Percentiles rank a stretch among this genome's conserved stretches.
phyloP scores from a whole-genome alignment of 2,329 filamentous ascomycete genomes.

The Penicillium decumbens region DNA sequence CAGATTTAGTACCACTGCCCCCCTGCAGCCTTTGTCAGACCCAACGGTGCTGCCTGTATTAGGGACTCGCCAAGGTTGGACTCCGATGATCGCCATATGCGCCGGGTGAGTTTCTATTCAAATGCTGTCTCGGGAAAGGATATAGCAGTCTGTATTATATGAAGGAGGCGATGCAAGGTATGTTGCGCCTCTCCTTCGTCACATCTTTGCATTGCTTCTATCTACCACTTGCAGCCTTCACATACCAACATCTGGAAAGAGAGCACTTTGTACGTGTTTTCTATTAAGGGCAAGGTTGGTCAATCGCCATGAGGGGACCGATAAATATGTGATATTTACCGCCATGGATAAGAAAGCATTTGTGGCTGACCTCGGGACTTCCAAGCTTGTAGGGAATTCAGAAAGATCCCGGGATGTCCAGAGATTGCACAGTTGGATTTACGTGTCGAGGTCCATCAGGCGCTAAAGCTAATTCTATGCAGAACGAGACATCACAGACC shows the following conservation, averaged over 20 bases:
- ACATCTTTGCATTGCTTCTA: background rate
- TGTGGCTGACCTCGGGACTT: background rate
- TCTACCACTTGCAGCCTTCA: background rate
- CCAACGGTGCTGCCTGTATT: constrained; percentile 16
- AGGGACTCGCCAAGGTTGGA: background rate
- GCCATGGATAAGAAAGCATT: background rate
- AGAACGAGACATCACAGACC: background rate
- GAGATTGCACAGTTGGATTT: background rate
- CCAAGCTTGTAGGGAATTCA: background rate
- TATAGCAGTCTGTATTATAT: constrained; percentile 4
- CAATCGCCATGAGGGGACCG: background rate
- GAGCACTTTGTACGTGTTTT: background rate
- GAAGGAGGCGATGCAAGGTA: background rate
- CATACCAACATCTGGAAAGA: background rate
- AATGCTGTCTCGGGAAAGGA: background rate
- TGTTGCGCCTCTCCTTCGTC: background rate
- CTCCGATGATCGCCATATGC: background rate
- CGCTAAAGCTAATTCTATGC: background rate
- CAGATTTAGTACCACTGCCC: constrained; percentile 5
- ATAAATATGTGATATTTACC: background rate
- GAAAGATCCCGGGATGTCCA: background rate
- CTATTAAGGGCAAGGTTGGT: background rate
- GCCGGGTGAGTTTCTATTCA: constrained; percentile 8
- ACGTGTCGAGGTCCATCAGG: background rate
- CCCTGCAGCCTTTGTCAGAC: constrained; percentile 14